Conservation (phyloP, 208 protist species). For the Novymonas esmeraldas region DNA sequence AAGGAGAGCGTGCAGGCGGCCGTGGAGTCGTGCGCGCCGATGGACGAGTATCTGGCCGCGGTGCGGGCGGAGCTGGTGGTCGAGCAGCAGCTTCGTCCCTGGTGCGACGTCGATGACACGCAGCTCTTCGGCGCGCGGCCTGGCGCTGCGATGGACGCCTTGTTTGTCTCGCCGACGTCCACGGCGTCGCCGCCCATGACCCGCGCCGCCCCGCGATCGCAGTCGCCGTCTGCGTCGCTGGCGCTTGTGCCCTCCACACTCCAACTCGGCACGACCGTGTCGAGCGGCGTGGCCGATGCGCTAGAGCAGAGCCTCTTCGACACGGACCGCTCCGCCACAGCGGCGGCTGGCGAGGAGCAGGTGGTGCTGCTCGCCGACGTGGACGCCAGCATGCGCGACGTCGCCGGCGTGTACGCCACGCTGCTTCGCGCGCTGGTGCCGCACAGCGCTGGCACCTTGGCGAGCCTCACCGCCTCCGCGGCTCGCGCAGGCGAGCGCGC, state of each 20-base stretch:
- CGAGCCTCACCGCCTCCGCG: not conserved
- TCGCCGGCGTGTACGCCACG: conserved; percentile 31
- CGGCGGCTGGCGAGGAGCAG: not conserved
- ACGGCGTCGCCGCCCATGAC: not conserved
- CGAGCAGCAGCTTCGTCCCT: conserved; percentile 38
- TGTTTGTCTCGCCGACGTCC: not conserved
- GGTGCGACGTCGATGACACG: conserved; percentile 31
- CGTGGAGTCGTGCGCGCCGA: conserved; percentile 7
- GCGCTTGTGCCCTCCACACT: conserved; percentile 4
- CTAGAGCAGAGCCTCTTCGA: not conserved
- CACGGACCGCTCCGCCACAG: not conserved
- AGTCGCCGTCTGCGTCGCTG: not conserved
- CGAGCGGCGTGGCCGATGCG: not conserved
- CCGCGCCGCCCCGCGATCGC: not conserved
- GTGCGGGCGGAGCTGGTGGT: conserved; percentile 30
- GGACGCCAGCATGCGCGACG: conserved; percentile 37
- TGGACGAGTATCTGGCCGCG: conserved; percentile 39
- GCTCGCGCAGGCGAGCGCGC: not conserved
- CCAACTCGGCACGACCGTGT: not conserved
- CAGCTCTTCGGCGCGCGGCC: conserved; percentile 11
- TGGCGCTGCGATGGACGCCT: no score
- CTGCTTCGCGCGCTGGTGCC: conserved; percentile 5
- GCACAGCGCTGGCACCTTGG: not conserved
- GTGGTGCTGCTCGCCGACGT: conserved; percentile 23
- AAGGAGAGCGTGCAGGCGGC: conserved; percentile 18